Evolutionary conservation across 2,329 filamentous ascomycete species (phyloP).

Genomic region (Niveomyces coronatus): DNA sequence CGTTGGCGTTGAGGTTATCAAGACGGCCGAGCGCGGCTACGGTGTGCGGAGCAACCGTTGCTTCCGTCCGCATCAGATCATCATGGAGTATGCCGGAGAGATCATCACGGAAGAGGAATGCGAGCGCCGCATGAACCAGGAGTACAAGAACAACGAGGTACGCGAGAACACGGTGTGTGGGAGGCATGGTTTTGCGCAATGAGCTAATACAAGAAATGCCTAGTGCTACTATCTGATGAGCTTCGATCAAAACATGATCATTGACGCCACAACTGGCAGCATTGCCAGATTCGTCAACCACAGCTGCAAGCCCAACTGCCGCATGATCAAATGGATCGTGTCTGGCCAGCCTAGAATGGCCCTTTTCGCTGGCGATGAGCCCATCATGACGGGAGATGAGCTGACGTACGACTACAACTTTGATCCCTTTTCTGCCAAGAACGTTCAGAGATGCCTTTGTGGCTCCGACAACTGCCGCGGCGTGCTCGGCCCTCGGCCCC

Average conservation of each 20-base stretch:
- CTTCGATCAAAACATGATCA: slow-evolving; percentile 97
- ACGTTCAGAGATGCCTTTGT: slow-evolving; percentile 56
- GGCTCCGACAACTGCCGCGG: slow-evolving; percentile 54
- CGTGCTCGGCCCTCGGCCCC: slow-evolving; percentile 50
- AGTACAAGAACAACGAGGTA: slow-evolving; percentile 90
- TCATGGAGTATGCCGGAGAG: slow-evolving; percentile 96
- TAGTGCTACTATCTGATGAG: slow-evolving; percentile 98
- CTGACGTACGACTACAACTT: slow-evolving; percentile 87
- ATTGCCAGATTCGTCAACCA: slow-evolving; percentile 98
- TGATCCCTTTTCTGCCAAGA: slow-evolving; percentile 58
- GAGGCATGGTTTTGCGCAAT: neutral
- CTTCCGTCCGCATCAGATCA: slow-evolving; percentile 85
- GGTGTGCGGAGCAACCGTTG: slow-evolving; percentile 84
- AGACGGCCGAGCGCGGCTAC: slow-evolving; percentile 79
- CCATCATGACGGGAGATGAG: slow-evolving; percentile 91
- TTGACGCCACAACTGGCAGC: slow-evolving; percentile 90
- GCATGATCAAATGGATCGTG: slow-evolving; percentile 97
- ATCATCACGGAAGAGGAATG: slow-evolving; percentile 94
- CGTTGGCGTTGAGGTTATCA: slow-evolving; percentile 89
- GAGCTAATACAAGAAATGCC: too few relatives aligned
- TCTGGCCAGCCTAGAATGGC: slow-evolving; percentile 91
- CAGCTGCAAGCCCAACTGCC: slow-evolving; percentile 90
- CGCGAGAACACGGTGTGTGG: slow-evolving; percentile 17
- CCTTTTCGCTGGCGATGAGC: slow-evolving; percentile 80
- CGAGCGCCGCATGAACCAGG: slow-evolving; percentile 82